Evolutionary conservation across 2,329 filamentous ascomycete genomes (phyloP), one percentile per base, ranked within the genome.

Genomic region (Talaromyces sp.): DNA sequence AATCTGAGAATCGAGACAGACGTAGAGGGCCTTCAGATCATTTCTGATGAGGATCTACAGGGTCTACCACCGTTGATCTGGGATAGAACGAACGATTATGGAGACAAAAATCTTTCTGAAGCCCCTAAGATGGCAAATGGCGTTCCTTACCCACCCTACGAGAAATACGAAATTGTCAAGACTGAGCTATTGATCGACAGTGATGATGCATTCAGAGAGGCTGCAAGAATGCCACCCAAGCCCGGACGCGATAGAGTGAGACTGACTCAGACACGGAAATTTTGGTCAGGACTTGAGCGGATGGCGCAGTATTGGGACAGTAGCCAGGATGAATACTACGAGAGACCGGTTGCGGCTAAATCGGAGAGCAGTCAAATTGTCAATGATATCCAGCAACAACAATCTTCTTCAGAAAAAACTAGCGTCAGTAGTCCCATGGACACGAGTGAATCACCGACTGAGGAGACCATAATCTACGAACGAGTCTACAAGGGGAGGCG

Each of bases 261-360:
- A 16, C 70, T 89, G 52, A 81, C 83, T 0, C 83, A 87, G 68
- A 82, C 85, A 66, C 80, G 86, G 61, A 86, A 85, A 64, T 89
- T 89, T 73, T 89, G 84, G 82, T 80, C 82, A 60, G 83, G 81
- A 2, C 76, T 89, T 61, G 84, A 88, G 68, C 82, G 81, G 41
- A 81, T 89, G 81, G 79, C 84, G 16, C 84, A 86, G 68, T 89
- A 87, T 70, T 89, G 87, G 86, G 87, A 89, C 70, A 80, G 79
- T 45, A 86, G 82, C 66, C 71, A 84, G 57, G 87, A 89, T 69
- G 75, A 86, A 35, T 87, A 87, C 72, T 81, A 81, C 65, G 78
- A 81, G 62, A 73, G 75, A 16, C 73, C 76, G 31, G 70, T 69
- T 22, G 58, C 41, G n/a, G 65, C 68, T 71, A 59, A n/a, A 14